A percentile compares a stretch with the other conserved stretches of the same genome.
Conservation (phyloP, 441 rosid genomes). For the Brassica balearica region DNA sequence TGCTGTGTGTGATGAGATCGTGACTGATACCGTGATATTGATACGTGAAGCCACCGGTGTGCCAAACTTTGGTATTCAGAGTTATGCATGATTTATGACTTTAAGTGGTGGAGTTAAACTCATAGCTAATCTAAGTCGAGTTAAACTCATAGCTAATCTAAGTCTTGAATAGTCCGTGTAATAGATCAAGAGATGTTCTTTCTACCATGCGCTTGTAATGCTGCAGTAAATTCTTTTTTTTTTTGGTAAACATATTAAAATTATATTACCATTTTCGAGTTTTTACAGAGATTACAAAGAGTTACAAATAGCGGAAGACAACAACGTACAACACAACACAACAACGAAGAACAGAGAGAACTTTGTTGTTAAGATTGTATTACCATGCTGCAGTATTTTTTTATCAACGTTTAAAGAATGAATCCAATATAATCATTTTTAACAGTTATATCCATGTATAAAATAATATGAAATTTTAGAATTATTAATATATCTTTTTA, state of each 20-base stretch:
- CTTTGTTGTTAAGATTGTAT: too few species aligned
- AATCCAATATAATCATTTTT: background rate
- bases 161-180: background rate
- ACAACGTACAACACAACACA: too few species aligned
- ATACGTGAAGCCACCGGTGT: constrained; percentile 1
- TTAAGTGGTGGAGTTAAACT: background rate
- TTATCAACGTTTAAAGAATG: background rate
- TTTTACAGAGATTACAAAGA: too few species aligned
- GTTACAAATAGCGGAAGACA: too few species aligned
- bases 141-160: background rate
- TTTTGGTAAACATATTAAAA: too few species aligned
- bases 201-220: background rate
- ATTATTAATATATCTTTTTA: background rate
- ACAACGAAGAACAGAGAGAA: too few species aligned
- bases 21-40: background rate
- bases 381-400: background rate
- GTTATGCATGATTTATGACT: constrained; percentile 1
- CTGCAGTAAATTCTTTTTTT: background rate
- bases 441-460: background rate
- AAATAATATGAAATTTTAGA: background rate
- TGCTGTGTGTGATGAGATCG: background rate
- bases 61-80: constrained; percentile 9
- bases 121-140: background rate
- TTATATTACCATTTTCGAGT: too few species aligned
- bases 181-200: background rate